Percentiles rank a stretch among this genome's conserved stretches.
Evolutionary conservation across 148 eudicot genomes (phyloP).

Genomic region (Diospyros kaki): DNA sequence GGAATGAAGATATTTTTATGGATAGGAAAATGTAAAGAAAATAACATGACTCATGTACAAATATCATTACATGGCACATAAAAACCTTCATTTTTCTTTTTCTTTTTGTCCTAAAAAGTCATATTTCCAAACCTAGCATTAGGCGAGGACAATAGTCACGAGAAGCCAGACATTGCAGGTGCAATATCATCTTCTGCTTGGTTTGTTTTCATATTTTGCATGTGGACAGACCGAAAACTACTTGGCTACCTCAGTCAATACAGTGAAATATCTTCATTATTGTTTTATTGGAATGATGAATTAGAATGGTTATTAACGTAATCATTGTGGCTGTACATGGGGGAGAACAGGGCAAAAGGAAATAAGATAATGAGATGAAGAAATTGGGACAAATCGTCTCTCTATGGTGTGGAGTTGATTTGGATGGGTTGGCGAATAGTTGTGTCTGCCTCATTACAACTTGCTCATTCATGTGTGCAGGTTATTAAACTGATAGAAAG

Average conservation of each 20-base stretch:
- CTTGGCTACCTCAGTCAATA: not conserved
- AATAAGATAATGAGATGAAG: not conserved
- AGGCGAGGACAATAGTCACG: no score
- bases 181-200: not conserved
- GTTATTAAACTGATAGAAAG: conserved; percentile 59
- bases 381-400: not conserved
- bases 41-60: no score
- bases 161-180: not conserved
- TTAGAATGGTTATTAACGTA: not conserved
- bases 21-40: no score
- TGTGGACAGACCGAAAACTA: not conserved
- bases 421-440: no score
- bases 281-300: not conserved
- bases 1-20: no score
- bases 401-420: not conserved
- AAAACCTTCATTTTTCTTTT: no score
- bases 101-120: not conserved
- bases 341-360: not conserved
- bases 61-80: no score
- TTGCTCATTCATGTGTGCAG: conserved; percentile 35
- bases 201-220: not conserved
- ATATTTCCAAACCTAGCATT: no score
- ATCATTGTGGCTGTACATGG: not conserved
- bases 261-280: not conserved
- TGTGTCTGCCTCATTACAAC: conserved; percentile 7